These are phyloP conservation scores for Zygosaccharomyces siamensis DNA, from an alignment of 805 yeast genomes.

Conservation along the genomic window DNA sequence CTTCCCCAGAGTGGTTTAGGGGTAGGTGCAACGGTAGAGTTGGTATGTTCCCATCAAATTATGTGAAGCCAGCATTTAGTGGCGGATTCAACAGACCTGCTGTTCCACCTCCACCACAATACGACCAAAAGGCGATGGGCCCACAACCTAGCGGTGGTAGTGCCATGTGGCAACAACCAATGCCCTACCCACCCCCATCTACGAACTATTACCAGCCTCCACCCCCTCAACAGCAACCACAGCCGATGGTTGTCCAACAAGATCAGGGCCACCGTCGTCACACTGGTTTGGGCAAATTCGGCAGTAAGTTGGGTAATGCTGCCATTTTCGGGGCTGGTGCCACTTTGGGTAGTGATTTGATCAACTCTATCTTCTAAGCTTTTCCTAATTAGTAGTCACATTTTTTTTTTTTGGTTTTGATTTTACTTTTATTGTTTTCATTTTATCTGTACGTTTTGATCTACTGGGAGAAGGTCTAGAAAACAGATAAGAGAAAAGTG, in stretches of 20 bases:
- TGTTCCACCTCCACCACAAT: constrained; percentile 18
- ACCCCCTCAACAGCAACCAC: constrained; percentile 33
- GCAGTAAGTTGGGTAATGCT: constrained; percentile 80
- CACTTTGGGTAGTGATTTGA: constrained; percentile 47
- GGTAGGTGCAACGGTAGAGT: constrained; percentile 58
- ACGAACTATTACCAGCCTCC: constrained; percentile 43
- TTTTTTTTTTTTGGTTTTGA: too few relatives aligned
- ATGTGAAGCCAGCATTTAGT: constrained; percentile 47
- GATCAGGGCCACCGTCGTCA: constrained; percentile 34
- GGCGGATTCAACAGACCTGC: constrained; percentile 16
- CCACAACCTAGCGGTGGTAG: constrained; percentile 34
- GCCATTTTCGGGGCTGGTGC: constrained; percentile 97
- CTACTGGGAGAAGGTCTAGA: too few relatives aligned
- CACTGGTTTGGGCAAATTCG: constrained; percentile 52
- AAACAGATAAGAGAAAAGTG: too few relatives aligned
- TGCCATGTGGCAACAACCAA: constrained; percentile 21
- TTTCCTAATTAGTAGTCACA: not conserved
- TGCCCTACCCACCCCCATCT: constrained; percentile 50
- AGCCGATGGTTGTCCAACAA: constrained; percentile 22
- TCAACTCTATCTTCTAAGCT: not conserved
- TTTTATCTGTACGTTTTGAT: too few relatives aligned
- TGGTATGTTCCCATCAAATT: constrained; percentile 90
- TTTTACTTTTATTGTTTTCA: too few relatives aligned
- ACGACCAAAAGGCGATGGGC: constrained; percentile 13
- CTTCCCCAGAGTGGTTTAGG: constrained; percentile 88